phyloP scores from a whole-genome alignment of 2,329 filamentous ascomycete species.

The Phyllachora maydis region DNA sequence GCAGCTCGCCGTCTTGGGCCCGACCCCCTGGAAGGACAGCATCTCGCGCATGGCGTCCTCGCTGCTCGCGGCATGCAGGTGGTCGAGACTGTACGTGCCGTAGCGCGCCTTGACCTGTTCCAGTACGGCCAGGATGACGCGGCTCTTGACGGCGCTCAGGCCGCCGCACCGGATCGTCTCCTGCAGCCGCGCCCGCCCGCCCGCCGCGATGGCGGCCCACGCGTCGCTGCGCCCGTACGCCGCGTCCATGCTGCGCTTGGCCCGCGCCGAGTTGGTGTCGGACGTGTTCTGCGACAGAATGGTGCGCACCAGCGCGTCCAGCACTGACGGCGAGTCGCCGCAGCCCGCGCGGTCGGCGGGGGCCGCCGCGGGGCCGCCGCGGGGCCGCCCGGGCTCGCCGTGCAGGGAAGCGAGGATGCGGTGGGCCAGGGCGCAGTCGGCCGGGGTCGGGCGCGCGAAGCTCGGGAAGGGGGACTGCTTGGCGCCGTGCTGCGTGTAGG shows the following conservation, averaged over 20 bases:
- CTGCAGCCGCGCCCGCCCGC: slow-evolving; percentile 17
- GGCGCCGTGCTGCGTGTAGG: slow-evolving; percentile 17
- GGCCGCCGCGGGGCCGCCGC: slow-evolving; percentile 37
- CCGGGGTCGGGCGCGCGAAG: slow-evolving; percentile 40
- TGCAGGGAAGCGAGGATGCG: slow-evolving; percentile 42
- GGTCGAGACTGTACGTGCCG: slow-evolving; percentile 24
- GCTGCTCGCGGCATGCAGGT: slow-evolving; percentile 19
- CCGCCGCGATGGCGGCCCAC: slow-evolving; percentile 19
- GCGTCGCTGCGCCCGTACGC: slow-evolving; percentile 19
- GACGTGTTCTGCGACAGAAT: slow-evolving; percentile 32
- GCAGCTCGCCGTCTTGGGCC: slow-evolving; percentile 31
- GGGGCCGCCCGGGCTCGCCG: slow-evolving; percentile 40
- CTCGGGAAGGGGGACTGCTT: slow-evolving; percentile 42
- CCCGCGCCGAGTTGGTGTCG: slow-evolving; percentile 34
- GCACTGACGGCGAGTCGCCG: slow-evolving; percentile 25
- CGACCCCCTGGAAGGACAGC: slow-evolving; percentile 26
- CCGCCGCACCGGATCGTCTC: slow-evolving; percentile 53
- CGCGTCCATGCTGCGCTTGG: slow-evolving; percentile 25
- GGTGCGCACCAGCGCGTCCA: slow-evolving; percentile 29
- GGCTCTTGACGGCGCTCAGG: slow-evolving; percentile 50
- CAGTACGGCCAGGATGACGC: slow-evolving; percentile 48
- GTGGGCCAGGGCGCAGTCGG: slow-evolving; percentile 50
- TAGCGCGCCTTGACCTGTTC: slow-evolving; percentile 31
- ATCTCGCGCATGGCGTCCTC: slow-evolving; percentile 28
- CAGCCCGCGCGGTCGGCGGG: slow-evolving; percentile 46